Evolutionary conservation across 148 eudicot genomes (phyloP), one percentile per base, ranked within the genome.

Genomic region (Fallopia convolvulus): DNA sequence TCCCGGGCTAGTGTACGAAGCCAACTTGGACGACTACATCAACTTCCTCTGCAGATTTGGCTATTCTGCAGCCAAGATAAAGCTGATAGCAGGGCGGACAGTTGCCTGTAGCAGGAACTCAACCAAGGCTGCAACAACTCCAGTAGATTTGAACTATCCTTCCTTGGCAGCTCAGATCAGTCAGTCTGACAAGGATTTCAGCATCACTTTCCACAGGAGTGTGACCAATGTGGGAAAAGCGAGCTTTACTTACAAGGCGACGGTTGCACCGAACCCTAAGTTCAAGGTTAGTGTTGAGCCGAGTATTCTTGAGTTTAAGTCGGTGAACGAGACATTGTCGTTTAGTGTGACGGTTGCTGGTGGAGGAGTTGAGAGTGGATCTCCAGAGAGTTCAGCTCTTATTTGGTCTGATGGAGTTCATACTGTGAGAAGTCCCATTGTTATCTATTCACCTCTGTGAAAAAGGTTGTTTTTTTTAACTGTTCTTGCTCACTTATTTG

Each of bases 141-240:
- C 84, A 9, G 79, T 53, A 6, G 89, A 89, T 50, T 70, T 89
- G 14, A 91, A 91, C 77, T 90, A 91, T 70, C 93, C 97, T 41
- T 80, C 89, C 26, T 78, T 91, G 84, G 39, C 89, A 15, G 44
- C 53, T 8, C 9, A 15, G 11, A 74, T 85, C 10, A 17, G n/a
- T 0, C 8, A n/a, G 5, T 30, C 20, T 1, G 36, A 33, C 20
- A 21, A 39, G 47, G 8, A 66, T 11, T 79, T 79, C 55, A n/a
- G 17, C 7, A 75, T 75, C 7, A 81, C 39, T n/a, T 89, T 91
- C 36, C 42, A 72, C 14, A 83, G 97, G 74, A 84, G 78, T 0
- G 90, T 91, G 33, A 88, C 89, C 1, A 91, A 91, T 55, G 87
- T 90, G 36, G 75, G 75, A 5, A 42, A 44, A 4, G 55, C 75